Evolutionary conservation across 176 grass and related monocot genomes (phyloP).

Genomic region (Cymbopogon citratus): DNA sequence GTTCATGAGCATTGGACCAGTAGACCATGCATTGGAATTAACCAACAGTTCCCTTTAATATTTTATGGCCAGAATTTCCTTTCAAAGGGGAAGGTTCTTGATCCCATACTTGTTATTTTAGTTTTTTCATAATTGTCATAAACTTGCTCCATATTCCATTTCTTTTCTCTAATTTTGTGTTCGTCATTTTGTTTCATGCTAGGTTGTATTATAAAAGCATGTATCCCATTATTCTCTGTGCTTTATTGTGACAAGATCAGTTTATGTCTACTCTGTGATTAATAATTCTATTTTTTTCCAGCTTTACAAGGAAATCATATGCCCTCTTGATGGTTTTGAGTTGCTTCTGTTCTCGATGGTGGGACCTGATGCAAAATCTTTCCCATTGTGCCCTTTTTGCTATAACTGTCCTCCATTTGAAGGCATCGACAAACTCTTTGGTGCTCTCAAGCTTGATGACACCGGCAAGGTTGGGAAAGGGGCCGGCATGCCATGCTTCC

Average conservation of each 20-base stretch:
- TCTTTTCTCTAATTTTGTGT: background rate
- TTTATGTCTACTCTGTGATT: constrained; percentile 5
- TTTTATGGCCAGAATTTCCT: background rate
- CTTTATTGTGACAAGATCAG: constrained; percentile 8
- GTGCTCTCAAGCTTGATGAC: constrained; percentile 56
- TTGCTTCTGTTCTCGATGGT: constrained; percentile 80
- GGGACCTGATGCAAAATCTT: constrained; percentile 82
- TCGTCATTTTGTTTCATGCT: background rate
- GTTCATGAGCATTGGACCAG: background rate
- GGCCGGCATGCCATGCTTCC: constrained; percentile 94
- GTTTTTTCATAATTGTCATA: background rate
- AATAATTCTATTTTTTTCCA: constrained; percentile 38
- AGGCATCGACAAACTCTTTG: constrained; percentile 87
- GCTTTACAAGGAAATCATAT: constrained; percentile 95
- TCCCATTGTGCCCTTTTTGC: constrained; percentile 86
- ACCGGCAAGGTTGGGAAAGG: constrained; percentile 63
- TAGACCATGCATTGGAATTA: background rate
- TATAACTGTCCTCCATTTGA: constrained; percentile 92
- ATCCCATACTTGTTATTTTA: background rate
- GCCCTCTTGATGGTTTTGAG: constrained; percentile 92
- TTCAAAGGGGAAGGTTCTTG: background rate
- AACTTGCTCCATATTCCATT: background rate
- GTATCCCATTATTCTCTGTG: background rate
- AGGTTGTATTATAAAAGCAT: background rate
- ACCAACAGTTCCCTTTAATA: background rate